Conservation (phyloP, 176 grass and related monocot genomes). For the Eragrostis curvula region DNA sequence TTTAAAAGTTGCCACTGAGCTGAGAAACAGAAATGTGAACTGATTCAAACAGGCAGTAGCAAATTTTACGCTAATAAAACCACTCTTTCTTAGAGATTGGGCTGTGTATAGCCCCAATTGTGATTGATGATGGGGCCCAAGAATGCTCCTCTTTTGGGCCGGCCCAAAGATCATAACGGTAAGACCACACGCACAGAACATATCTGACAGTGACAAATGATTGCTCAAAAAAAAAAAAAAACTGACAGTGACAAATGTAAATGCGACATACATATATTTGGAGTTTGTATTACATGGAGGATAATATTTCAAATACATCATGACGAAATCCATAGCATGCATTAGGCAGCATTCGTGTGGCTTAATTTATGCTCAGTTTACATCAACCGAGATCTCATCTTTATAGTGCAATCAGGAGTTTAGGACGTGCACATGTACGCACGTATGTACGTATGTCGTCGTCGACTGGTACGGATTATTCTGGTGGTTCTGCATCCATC, state of each 20-base stretch:
- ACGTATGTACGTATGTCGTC: neutral
- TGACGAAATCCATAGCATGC: neutral
- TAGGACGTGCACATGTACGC: neutral
- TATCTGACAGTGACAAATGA: neutral
- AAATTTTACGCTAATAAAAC: too few species aligned
- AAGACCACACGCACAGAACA: neutral
- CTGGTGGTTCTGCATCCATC: neutral
- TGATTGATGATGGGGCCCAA: too few species aligned
- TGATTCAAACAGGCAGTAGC: too few species aligned
- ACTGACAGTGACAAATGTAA: neutral
- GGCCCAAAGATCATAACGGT: neutral
- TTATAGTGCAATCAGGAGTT: neutral
- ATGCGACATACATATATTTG: neutral
- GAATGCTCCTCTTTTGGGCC: too few species aligned
- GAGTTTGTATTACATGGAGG: neutral
- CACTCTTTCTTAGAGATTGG: too few species aligned
- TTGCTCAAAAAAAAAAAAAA: too few species aligned
- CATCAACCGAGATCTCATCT: neutral
- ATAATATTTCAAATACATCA: neutral
- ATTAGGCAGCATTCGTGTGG: neutral
- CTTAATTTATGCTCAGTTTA: neutral
- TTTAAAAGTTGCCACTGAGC: too few species aligned
- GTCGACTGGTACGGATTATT: neutral
- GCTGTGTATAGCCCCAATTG: too few species aligned
- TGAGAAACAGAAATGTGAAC: too few species aligned